Conservation (phyloP, 495 filamentous ascomycete genomes). For the Penicillium antarcticum region DNA sequence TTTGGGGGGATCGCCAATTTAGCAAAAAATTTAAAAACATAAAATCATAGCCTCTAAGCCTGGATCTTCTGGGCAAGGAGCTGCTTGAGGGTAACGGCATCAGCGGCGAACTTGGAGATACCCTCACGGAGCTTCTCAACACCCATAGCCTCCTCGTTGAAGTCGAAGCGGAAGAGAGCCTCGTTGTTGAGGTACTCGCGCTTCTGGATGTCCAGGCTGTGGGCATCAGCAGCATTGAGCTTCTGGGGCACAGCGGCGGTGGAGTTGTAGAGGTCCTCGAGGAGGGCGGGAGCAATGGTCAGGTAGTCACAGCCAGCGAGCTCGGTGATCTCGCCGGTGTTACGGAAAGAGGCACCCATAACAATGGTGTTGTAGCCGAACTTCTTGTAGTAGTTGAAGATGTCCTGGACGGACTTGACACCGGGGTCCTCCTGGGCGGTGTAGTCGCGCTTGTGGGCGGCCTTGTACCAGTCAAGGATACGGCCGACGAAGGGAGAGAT, state of each 20-base stretch:
- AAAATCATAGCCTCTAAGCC: constrained; percentile 34
- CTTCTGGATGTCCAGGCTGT: constrained; percentile 73
- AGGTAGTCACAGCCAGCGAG: constrained; percentile 97
- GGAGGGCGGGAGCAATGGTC: constrained; percentile 92
- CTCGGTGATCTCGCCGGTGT: constrained; percentile 93
- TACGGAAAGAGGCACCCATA: constrained; percentile 99
- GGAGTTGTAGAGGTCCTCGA: constrained; percentile 90
- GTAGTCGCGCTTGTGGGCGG: constrained; percentile 89
- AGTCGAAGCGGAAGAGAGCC: constrained; percentile 91
- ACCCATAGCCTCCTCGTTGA: constrained; percentile 99
- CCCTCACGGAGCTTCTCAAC: constrained; percentile 98
- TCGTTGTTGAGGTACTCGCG: constrained; percentile 89
- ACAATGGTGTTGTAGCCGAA: constrained; percentile 97
- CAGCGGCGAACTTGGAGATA: constrained; percentile 98
- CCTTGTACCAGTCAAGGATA: constrained; percentile 99
- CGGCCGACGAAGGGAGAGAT: constrained; percentile 99
- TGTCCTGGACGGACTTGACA: constrained; percentile 89
- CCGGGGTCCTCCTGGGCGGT: constrained; percentile 85
- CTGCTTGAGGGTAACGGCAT: constrained; percentile 88
- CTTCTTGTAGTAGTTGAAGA: constrained; percentile 99
- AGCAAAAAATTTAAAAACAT: constrained; percentile 20
- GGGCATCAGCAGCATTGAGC: constrained; percentile 68
- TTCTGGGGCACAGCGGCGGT: constrained; percentile 81
- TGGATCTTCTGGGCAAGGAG: constrained; percentile 85
- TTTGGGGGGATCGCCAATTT: constrained; percentile 31